Conservation (phyloP, 768 basidiomycete genomes). For the Fistulinella prunicolor region DNA sequence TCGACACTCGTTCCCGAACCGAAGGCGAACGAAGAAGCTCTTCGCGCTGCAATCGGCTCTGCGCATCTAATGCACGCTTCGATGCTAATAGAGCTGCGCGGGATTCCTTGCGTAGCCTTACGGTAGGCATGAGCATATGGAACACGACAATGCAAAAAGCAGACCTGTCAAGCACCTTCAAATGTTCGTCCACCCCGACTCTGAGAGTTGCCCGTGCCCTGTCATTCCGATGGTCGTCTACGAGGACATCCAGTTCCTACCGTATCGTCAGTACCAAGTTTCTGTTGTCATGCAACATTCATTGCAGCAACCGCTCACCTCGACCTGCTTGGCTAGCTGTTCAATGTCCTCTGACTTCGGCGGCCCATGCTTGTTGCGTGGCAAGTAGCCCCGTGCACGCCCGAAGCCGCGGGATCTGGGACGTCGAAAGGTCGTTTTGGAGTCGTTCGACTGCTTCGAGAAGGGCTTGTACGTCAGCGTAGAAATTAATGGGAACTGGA, state of each 20-base stretch:
- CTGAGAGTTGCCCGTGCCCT: constrained; percentile 48
- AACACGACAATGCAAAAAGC: constrained; percentile 40
- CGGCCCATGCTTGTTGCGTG: constrained; percentile 68
- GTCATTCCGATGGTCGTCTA: constrained; percentile 69
- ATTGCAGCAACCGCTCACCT: constrained; percentile 46
- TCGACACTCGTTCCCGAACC: constrained; percentile 42
- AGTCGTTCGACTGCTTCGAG: constrained; percentile 54
- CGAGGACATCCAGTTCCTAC: constrained; percentile 63
- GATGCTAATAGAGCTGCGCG: constrained; percentile 70
- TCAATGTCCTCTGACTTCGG: constrained; percentile 78
- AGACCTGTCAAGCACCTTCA: constrained; percentile 50
- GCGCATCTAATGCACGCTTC: constrained; percentile 68
- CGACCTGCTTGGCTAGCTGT: constrained; percentile 57
- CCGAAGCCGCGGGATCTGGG: constrained; percentile 73
- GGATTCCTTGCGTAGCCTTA: constrained; percentile 59
- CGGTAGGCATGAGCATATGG: constrained; percentile 11
- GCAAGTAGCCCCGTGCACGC: constrained; percentile 66
- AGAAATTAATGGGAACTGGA: constrained; percentile 54
- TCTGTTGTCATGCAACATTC: constrained; percentile 4
- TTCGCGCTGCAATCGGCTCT: constrained; percentile 55
- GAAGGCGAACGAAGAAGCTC: constrained; percentile 61
- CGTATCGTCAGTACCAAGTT: neutral
- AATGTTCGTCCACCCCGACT: constrained; percentile 47
- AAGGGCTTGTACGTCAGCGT: constrained; percentile 47
- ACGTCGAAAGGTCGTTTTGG: constrained; percentile 59